Conservation (phyloP, 306 rosid species). For the Rosa rugosa region DNA sequence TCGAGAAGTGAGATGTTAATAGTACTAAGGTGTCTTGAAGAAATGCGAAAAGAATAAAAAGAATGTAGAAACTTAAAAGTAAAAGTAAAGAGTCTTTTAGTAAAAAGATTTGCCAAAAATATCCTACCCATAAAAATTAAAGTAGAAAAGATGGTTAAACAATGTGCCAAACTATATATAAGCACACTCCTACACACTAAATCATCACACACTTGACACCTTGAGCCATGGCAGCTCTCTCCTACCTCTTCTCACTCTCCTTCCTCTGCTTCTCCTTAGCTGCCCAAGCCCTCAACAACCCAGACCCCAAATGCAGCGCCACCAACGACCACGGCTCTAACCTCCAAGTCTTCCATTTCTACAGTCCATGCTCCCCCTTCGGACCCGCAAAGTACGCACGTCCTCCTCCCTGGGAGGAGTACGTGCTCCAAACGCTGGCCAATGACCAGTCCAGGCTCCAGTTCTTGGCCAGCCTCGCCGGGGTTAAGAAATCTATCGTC, state of each 20-base stretch:
- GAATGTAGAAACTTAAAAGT: not conserved
- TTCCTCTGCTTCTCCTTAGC: slow-evolving; percentile 28
- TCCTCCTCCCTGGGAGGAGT: slow-evolving; percentile 55
- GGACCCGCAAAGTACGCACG: slow-evolving; percentile 36
- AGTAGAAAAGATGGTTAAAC: not conserved
- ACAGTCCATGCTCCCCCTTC: slow-evolving; percentile 73
- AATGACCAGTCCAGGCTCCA: slow-evolving; percentile 65
- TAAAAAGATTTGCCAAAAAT: not conserved
- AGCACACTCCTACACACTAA: slow-evolving; percentile 9
- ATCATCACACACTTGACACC: slow-evolving; percentile 18
- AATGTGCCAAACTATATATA: slow-evolving; percentile 27
- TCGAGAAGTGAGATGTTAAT: no score
- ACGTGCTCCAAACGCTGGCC: slow-evolving; percentile 51
- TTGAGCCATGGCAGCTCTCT: slow-evolving; percentile 42
- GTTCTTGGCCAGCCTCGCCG: slow-evolving; percentile 51
- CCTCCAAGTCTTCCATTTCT: slow-evolving; percentile 67
- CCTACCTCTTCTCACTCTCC: slow-evolving; percentile 12
- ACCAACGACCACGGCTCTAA: slow-evolving; percentile 49
- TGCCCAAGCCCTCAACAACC: slow-evolving; percentile 33
- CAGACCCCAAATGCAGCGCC: slow-evolving; percentile 40
- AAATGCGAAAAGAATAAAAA: no score
- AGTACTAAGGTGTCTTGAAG: no score
- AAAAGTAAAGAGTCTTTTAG: not conserved
- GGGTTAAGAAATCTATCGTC: slow-evolving; percentile 49
- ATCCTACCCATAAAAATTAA: not conserved